Conservation (phyloP, 2,329 filamentous ascomycete genomes). For the Neopestalotiopsis clavispora region DNA sequence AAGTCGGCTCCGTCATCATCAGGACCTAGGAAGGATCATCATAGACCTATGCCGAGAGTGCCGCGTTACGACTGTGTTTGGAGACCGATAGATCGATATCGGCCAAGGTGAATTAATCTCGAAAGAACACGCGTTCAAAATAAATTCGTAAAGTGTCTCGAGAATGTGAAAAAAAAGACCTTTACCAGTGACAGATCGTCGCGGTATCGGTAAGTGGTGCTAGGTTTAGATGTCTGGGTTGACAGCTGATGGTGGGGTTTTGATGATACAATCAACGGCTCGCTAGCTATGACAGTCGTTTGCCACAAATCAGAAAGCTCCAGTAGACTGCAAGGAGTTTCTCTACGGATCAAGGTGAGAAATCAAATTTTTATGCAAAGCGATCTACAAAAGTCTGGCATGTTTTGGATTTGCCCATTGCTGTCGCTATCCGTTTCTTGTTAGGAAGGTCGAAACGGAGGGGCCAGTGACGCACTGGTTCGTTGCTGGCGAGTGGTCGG, state of each 20-base stretch:
- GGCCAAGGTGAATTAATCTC: neutral
- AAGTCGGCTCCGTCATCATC: constrained; percentile 52
- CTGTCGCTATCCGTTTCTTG: neutral
- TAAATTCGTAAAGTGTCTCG: neutral
- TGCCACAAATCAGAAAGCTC: neutral
- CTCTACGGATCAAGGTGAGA: neutral
- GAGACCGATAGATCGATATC: neutral
- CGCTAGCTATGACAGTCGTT: neutral
- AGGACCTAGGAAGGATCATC: constrained; percentile 6
- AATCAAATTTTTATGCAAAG: too few relatives aligned
- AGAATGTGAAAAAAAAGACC: neutral
- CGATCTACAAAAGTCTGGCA: too few relatives aligned
- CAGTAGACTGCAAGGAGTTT: neutral
- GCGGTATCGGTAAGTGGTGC: constrained; percentile 1
- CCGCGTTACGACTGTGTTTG: neutral
- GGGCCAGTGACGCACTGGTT: neutral
- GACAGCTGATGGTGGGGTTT: constrained; percentile 13
- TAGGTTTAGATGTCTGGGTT: constrained; percentile 2
- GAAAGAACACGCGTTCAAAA: neutral
- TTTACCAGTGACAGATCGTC: neutral
- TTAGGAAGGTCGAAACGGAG: constrained; percentile 1
- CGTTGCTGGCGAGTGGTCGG: neutral
- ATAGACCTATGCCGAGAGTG: neutral
- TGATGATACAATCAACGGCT: neutral
- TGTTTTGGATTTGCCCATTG: neutral